Evolutionary conservation across 1,284 basidiomycete species (phyloP).

Genomic region (Cystobasidiaceae sp.): DNA sequence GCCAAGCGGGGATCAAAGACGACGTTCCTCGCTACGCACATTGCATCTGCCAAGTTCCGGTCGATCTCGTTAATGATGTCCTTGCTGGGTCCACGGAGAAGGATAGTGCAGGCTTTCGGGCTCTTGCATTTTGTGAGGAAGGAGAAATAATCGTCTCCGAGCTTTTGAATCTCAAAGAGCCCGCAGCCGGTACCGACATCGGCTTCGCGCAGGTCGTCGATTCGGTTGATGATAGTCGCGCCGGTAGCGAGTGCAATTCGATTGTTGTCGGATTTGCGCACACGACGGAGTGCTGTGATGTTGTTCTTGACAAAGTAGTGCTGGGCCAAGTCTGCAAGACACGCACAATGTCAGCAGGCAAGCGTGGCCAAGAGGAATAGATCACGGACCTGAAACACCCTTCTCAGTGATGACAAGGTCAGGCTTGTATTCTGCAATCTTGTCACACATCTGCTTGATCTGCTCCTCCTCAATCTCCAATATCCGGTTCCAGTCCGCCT

Average conservation of each 20-base stretch:
- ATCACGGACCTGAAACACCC: conserved; percentile 79
- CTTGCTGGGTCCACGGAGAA: conserved; percentile 96
- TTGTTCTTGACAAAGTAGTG: conserved; percentile 84
- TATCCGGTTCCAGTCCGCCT: conserved; percentile 86
- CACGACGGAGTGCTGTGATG: conserved; percentile 85
- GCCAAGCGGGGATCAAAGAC: conserved; percentile 89
- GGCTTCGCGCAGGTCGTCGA: conserved; percentile 86
- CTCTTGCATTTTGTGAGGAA: conserved; percentile 86
- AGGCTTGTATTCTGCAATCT: conserved; percentile 88
- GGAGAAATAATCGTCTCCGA: conserved; percentile 79
- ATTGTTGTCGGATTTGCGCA: conserved; percentile 98
- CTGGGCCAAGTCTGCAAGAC: conserved; percentile 70
- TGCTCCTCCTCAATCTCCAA: conserved; percentile 97
- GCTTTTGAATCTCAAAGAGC: conserved; percentile 91
- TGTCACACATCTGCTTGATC: conserved; percentile 80
- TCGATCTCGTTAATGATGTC: conserved; percentile 98
- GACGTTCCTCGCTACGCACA: conserved; percentile 94
- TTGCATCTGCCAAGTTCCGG: conserved; percentile 93
- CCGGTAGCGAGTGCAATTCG: conserved; percentile 93
- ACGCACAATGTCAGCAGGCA: not conserved
- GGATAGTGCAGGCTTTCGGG: conserved; percentile 98
- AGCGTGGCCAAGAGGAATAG: not conserved
- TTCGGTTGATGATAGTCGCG: conserved; percentile 92
- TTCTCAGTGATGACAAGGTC: conserved; percentile 96
- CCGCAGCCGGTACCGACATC: conserved; percentile 93